Evolutionary conservation across 1,284 basidiomycete species (phyloP), one percentile per base, ranked within the genome.

Genomic region (Fomitopsis pinicola): DNA sequence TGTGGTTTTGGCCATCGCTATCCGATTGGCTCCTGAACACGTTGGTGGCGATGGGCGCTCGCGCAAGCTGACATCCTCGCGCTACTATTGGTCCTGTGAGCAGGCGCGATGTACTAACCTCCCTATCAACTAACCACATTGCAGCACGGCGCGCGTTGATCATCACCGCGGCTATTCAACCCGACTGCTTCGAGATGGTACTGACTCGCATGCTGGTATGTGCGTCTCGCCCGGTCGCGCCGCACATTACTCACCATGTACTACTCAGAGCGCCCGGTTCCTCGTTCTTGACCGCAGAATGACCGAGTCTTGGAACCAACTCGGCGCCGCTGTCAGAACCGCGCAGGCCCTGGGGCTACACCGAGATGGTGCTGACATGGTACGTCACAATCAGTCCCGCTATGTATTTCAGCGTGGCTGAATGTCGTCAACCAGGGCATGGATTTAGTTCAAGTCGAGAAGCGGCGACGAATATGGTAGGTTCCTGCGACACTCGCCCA

Each of bases 81-180:
- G 93, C 63, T 95, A 94, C 77, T 96, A 97, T 71, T 97, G 94
- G 94, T 93, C 92, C 62, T 96, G 94, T 95, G 70, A 76, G 92
- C 80, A 19, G 30, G 42, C 36, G 35, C 15, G 55, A 36, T 19
- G 19, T 40, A 42, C 50, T 38, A n/a, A 22, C 33, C 46, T 10
- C 40, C 59, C 17, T 30, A 40, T 44, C 52, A 52, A 64, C 65
- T 68, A 56, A 69, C 62, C 54, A 60, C 59, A n/a, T 64, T 30
- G 59, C 68, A 95, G 93, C 94, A 53, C 88, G 94, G 59, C 81
- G 94, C 60, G 91, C 92, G 17, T 82, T 97, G 46, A 79, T 96
- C 28, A 91, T 96, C 60, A 92, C 94, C 7, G 93, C 92, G 35
- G 94, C 94, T 1, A 90, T 96, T 53, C 93, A 96, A 68, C 91